Evolutionary conservation across 768 basidiomycete species (phyloP).

Genomic region (Mycena rosella): DNA sequence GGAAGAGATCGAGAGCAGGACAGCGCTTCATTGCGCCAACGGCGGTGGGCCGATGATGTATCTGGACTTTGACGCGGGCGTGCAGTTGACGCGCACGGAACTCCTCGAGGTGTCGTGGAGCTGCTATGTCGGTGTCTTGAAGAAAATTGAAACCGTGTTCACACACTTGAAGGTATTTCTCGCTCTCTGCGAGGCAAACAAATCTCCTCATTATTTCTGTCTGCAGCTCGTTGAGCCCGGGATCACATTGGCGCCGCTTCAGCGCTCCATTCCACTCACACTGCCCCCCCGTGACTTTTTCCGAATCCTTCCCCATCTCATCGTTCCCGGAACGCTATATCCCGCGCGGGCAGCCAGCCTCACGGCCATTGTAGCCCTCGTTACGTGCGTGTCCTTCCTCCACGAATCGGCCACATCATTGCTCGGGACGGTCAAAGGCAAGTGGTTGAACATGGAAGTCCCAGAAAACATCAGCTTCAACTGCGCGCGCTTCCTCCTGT

Average conservation of each 20-base stretch:
- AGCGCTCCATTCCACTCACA: constrained; percentile 41
- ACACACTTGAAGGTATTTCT: constrained; percentile 42
- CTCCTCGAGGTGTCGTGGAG: constrained; percentile 46
- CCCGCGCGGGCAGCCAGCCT: constrained; percentile 41
- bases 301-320: constrained; percentile 44
- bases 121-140: constrained; percentile 42
- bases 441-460: constrained; percentile 42
- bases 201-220: background rate
- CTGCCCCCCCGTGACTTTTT: constrained; percentile 40
- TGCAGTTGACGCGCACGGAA: constrained; percentile 43
- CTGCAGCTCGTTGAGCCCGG: constrained; percentile 40
- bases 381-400: constrained; percentile 44
- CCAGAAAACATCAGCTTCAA: constrained; percentile 46
- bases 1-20: constrained; percentile 43
- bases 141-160: constrained; percentile 42
- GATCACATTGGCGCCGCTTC: constrained; percentile 38
- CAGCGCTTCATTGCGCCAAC: constrained; percentile 29
- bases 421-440: constrained; percentile 38
- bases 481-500: constrained; percentile 42
- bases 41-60: constrained; percentile 37
- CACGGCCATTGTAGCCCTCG: constrained; percentile 42
- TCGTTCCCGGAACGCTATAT: constrained; percentile 44
- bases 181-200: background rate
- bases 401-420: constrained; percentile 37
- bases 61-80: constrained; percentile 45